Percentiles rank a stretch among this genome's conserved stretches.
Evolutionary conservation across 495 filamentous ascomycete species (phyloP).

Genomic region (Recurvomyces mirabilis): DNA sequence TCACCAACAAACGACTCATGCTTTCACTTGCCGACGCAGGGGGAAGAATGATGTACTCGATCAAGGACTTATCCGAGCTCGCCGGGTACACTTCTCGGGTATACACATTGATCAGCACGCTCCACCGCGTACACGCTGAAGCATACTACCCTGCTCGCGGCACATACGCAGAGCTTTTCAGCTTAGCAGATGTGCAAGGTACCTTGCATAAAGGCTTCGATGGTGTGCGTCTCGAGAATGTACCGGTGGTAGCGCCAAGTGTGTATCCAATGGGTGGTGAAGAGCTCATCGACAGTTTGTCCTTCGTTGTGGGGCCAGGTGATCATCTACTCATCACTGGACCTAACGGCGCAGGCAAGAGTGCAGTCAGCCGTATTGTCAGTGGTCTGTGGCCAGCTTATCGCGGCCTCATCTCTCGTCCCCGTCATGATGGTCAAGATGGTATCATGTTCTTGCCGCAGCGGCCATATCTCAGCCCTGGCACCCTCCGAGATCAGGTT

Average conservation of each 20-base stretch:
- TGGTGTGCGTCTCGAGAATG: constrained; percentile 84
- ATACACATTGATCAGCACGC: constrained; percentile 84
- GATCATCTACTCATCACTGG: constrained; percentile 93
- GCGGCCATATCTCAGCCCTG: constrained; percentile 81
- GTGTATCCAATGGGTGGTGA: constrained; percentile 80
- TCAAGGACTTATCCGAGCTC: constrained; percentile 95
- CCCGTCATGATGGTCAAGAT: constrained; percentile 66
- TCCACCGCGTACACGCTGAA: constrained; percentile 85
- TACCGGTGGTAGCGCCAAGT: constrained; percentile 80
- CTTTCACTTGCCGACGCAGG: constrained; percentile 93
- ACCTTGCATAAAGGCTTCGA: constrained; percentile 90
- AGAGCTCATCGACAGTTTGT: constrained; percentile 76
- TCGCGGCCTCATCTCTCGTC: constrained; percentile 76
- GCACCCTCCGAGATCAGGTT: constrained; percentile 94
- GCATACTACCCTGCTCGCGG: constrained; percentile 64
- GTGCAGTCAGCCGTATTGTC: constrained; percentile 74
- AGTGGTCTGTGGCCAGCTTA: constrained; percentile 96
- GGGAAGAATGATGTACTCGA: constrained; percentile 96
- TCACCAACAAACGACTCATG: constrained; percentile 98
- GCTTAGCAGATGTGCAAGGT: constrained; percentile 80
- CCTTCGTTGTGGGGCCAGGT: constrained; percentile 74
- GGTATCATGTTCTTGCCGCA: constrained; percentile 98
- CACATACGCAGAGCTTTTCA: constrained; percentile 67
- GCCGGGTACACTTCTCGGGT: constrained; percentile 93
- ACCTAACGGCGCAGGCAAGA: constrained; percentile 91